Conservation (phyloP, 2,329 filamentous ascomycete species). For the Neoscytalidium dimidiatum region DNA sequence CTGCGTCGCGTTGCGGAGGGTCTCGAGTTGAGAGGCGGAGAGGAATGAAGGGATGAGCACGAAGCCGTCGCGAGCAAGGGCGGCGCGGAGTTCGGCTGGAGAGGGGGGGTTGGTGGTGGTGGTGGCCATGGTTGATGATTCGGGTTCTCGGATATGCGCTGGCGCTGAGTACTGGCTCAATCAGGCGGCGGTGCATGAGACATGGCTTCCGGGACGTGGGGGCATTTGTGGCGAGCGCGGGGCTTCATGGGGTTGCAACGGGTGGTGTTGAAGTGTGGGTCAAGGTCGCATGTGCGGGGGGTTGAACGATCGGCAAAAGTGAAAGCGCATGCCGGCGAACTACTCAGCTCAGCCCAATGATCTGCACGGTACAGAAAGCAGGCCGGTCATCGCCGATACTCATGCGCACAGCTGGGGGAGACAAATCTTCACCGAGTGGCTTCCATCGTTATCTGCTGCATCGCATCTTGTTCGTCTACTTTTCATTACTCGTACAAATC, state of each 20-base stretch:
- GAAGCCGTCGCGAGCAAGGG: constrained; percentile 73
- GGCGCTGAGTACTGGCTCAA: background rate
- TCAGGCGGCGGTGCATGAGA: background rate
- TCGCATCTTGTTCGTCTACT: background rate
- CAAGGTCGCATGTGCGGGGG: constrained; percentile 15
- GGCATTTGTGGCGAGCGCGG: background rate
- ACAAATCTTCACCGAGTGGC: no score
- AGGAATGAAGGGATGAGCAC: constrained; percentile 70
- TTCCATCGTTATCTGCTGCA: background rate
- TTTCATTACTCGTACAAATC: background rate
- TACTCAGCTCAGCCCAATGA: background rate
- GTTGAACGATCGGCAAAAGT: background rate
- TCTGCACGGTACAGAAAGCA: background rate
- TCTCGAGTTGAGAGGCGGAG: constrained; percentile 53
- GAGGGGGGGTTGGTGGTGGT: constrained; percentile 25
- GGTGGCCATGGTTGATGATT: background rate
- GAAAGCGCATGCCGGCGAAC: background rate
- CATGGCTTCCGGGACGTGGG: background rate
- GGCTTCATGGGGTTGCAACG: background rate
- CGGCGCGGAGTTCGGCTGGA: constrained; percentile 46
- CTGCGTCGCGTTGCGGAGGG: constrained; percentile 62
- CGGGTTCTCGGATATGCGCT: background rate
- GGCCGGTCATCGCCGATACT: no score
- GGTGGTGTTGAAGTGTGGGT: background rate
- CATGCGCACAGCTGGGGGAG: no score